Base-by-base conservation (phyloP, 495 filamentous ascomycete genomes). In the Hypoxylon crocopeplum region DNA sequence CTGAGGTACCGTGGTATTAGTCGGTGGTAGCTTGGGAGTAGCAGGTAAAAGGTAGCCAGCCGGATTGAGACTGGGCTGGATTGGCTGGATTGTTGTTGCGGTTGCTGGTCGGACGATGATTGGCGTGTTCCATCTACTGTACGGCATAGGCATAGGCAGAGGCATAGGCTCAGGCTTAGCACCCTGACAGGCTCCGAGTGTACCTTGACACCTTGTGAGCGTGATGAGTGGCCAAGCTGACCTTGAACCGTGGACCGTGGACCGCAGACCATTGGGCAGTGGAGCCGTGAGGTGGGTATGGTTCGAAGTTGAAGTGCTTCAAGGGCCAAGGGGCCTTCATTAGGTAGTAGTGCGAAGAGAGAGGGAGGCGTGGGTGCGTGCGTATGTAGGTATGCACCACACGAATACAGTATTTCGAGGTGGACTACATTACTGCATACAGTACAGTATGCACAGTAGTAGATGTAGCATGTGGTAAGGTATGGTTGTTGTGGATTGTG, bases 31-130 rank as follows among this genome's bases (percentile, higher is more conserved):
- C n/a, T n/a, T n/a, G n/a, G n/a, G n/a, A 48, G 42, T 55, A 56
- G 56, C 17, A 59, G 50, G 55, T 67, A 46, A n/a, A n/a, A n/a
- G n/a, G n/a, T n/a, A n/a, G n/a, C n/a, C n/a, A n/a, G 59, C 64
- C 63, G 67, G 63, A 67, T 69, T 58, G 44, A 59, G 63, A 60
- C 58, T 69, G 55, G 62, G 51, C 56, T 24, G 48, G 61, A 59
- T 55, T 59, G 62, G 46, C 15, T 62, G 62, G 58, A 58, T 59
- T 64, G 55, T 36, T 6, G 12, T 3, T 6, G 38, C 48, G 42
- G 60, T 55, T 47, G 52, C 51, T 54, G 27, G 47, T 27, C 38
- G 22, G 29, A 17, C 16, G 19, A 29, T 64, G 55, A 64, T 64
- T 64, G 61, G 61, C 27, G 33, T 24, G 46, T 64, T 50, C 61